phyloP scores from a whole-genome alignment of 2,329 filamentous ascomycete species.

The Pseudogymnoascus sp. region DNA sequence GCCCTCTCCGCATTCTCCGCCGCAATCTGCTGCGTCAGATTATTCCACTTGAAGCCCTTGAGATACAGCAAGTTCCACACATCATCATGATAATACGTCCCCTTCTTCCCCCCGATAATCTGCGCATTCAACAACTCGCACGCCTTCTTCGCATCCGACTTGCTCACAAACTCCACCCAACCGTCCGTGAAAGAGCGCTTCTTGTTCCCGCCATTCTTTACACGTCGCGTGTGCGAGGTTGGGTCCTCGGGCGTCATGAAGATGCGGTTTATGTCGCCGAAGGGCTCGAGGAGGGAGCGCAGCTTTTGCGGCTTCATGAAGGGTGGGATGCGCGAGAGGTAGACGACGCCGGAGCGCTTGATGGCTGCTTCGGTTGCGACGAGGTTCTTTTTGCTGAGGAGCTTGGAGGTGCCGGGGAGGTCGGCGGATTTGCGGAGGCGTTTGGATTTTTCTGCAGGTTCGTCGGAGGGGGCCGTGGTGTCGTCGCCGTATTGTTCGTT shows the following conservation, averaged over 20 bases:
- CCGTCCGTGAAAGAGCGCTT: slow-evolving; percentile 76
- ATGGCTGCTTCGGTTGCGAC: slow-evolving; percentile 56
- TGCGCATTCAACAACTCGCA: slow-evolving; percentile 70
- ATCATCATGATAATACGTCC: slow-evolving; percentile 75
- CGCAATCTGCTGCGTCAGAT: slow-evolving; percentile 68
- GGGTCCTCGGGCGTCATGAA: slow-evolving; percentile 74
- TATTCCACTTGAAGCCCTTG: slow-evolving; percentile 74
- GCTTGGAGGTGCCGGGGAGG: slow-evolving; percentile 44
- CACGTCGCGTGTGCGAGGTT: slow-evolving; percentile 54
- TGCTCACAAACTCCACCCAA: slow-evolving; percentile 75
- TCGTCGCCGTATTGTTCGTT: slow-evolving; percentile 28
- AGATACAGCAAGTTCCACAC: slow-evolving; percentile 80
- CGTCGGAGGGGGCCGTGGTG: slow-evolving; percentile 16
- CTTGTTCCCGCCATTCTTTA: slow-evolving; percentile 71
- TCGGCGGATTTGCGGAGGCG: slow-evolving; percentile 26
- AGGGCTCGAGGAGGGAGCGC: slow-evolving; percentile 64
- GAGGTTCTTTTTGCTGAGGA: slow-evolving; percentile 60
- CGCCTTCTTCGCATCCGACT: slow-evolving; percentile 68
- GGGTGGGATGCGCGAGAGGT: slow-evolving; percentile 75
- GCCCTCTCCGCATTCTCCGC: slow-evolving; percentile 73
- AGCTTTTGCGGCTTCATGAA: slow-evolving; percentile 82
- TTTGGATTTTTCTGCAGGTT: slow-evolving; percentile 19
- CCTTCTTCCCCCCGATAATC: slow-evolving; percentile 76
- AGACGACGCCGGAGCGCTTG: slow-evolving; percentile 71
- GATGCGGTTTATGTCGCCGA: slow-evolving; percentile 68